Evolutionary conservation across 2,329 filamentous ascomycete species (phyloP).

Genomic region (Chaetomiaceae sp.): DNA sequence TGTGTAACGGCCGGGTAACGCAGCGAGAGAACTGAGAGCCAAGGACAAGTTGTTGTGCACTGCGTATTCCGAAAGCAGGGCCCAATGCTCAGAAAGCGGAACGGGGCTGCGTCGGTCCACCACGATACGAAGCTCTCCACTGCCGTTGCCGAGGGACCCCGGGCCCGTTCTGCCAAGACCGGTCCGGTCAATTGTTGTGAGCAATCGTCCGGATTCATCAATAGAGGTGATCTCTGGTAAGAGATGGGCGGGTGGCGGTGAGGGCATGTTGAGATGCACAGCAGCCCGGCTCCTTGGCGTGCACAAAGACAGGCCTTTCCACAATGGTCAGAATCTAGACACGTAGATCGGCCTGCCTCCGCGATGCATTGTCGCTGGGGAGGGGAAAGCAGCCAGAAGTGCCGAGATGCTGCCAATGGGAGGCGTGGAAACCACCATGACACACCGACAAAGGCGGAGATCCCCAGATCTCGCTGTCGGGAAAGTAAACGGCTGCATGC

Average conservation of each 20-base stretch:
- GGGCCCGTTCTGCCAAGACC: slow-evolving; percentile 11
- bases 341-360: slow-evolving; percentile 1
- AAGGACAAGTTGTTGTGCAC: too few species aligned
- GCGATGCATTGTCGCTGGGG: neutral
- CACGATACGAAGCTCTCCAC: slow-evolving; percentile 19
- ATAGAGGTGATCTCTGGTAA: neutral
- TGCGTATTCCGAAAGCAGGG: too few species aligned
- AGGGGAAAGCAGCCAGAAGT: slow-evolving; percentile 2
- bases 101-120: slow-evolving; percentile 4
- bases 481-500: slow-evolving; percentile 11
- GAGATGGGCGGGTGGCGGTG: slow-evolving; percentile 13
- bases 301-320: neutral
- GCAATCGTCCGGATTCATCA: slow-evolving; percentile 1
- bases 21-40: slow-evolving; percentile 35
- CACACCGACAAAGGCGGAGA: neutral
- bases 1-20: slow-evolving; percentile 24
- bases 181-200: neutral
- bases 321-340: slow-evolving; percentile 5
- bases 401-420: slow-evolving; percentile 17
- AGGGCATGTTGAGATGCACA: slow-evolving; percentile 5
- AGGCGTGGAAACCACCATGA: neutral
- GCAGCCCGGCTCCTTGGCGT: slow-evolving; percentile 12
- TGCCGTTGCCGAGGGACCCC: slow-evolving; percentile 6
- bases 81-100: neutral
- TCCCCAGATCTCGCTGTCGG: slow-evolving; percentile 1